phyloP scores from a whole-genome alignment of 2,329 filamentous ascomycete genomes.

The Alternaria dauci region DNA sequence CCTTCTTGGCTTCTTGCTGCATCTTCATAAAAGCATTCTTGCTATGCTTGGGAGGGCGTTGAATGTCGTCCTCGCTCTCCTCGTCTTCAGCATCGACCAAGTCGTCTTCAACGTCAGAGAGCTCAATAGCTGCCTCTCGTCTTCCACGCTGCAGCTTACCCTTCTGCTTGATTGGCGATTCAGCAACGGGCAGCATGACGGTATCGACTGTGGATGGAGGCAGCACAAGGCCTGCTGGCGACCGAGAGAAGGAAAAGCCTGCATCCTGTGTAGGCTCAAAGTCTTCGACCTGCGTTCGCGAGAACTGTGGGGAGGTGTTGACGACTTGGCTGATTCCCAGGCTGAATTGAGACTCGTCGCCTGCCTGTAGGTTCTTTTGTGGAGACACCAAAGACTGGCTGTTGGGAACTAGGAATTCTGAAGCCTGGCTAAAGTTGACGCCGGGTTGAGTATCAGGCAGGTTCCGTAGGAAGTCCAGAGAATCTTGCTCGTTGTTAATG shows the following conservation, averaged over 20 bases:
- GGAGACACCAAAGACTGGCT: constrained; percentile 58
- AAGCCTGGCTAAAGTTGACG: constrained; percentile 65
- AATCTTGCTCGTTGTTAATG: constrained; percentile 56
- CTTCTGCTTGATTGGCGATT: constrained; percentile 72
- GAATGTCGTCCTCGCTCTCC: constrained; percentile 37
- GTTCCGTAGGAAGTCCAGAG: constrained; percentile 59
- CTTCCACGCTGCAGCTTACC: constrained; percentile 63
- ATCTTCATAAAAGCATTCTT: constrained; percentile 73
- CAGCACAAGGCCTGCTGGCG: constrained; percentile 71
- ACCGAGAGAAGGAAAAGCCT: constrained; percentile 74
- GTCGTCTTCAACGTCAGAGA: constrained; percentile 59
- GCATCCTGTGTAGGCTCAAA: constrained; percentile 81
- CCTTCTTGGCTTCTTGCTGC: constrained; percentile 70
- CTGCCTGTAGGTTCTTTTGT: constrained; percentile 33
- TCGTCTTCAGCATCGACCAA: constrained; percentile 32
- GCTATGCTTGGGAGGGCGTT: constrained; percentile 47
- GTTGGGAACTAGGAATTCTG: constrained; percentile 65
- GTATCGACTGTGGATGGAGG: constrained; percentile 77
- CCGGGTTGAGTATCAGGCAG: constrained; percentile 66
- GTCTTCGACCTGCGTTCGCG: constrained; percentile 71
- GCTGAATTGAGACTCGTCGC: constrained; percentile 34
- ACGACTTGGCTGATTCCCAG: constrained; percentile 50
- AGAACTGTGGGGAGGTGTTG: constrained; percentile 39
- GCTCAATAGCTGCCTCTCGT: constrained; percentile 48
- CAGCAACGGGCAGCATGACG: constrained; percentile 63